These are phyloP conservation scores for Podospora fimiseda DNA, from an alignment of 495 filamentous ascomycete genomes.

Conservation along the genomic window DNA sequence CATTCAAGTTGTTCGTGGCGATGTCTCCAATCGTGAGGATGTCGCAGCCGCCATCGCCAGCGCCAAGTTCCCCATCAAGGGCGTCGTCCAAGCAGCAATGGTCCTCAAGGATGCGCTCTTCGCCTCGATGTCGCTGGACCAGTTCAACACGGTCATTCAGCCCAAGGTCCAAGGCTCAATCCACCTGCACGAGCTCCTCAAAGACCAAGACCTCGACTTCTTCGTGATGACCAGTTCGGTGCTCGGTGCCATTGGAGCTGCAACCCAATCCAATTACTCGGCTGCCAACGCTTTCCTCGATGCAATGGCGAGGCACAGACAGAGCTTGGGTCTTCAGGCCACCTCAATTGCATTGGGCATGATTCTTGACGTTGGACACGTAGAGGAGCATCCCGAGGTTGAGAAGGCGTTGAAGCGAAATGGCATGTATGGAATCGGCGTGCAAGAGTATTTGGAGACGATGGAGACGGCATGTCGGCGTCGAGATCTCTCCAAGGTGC, in stretches of 20 bases:
- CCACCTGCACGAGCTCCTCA: conserved; percentile 42
- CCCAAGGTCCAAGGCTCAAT: conserved; percentile 39
- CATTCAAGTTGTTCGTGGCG: too few relatives aligned
- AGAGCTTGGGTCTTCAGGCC: conserved; percentile 9
- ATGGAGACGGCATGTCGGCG: conserved; percentile 33
- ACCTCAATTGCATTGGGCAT: conserved; percentile 27
- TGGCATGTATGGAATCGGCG: conserved; percentile 38
- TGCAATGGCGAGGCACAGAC: conserved; percentile 23
- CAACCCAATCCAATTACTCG: conserved; percentile 47
- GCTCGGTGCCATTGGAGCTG: conserved; percentile 39
- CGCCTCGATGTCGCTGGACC: neutral
- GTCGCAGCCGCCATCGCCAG: too few relatives aligned
- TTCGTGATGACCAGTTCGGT: conserved; percentile 50
- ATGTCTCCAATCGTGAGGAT: too few relatives aligned
- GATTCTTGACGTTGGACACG: conserved; percentile 33
- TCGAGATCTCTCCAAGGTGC: too few relatives aligned
- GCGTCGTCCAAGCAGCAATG: too few relatives aligned
- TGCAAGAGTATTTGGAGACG: conserved; percentile 24
- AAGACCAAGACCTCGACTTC: conserved; percentile 41
- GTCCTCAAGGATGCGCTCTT: conserved; percentile 2
- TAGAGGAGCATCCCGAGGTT: conserved; percentile 34
- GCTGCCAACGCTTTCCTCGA: conserved; percentile 50
- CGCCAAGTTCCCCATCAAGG: too few relatives aligned
- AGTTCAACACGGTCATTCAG: conserved; percentile 6
- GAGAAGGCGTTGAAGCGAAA: conserved; percentile 29